Conservation (phyloP, 2,329 filamentous ascomycete species). For the Rosellinia necatrix region DNA sequence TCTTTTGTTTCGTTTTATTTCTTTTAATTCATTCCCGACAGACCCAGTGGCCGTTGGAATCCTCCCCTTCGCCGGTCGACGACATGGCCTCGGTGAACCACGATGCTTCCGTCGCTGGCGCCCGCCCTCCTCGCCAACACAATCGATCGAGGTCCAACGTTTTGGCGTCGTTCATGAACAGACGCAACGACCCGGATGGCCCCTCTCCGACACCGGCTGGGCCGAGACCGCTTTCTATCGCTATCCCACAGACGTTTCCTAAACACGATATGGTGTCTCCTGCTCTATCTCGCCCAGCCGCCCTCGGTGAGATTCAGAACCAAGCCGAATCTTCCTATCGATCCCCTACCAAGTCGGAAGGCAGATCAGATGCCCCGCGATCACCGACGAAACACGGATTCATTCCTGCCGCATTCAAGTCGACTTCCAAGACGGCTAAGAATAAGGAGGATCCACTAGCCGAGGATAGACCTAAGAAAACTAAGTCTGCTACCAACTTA, state of each 20-base stretch:
- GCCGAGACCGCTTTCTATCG: constrained; percentile 31
- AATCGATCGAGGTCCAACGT: constrained; percentile 55
- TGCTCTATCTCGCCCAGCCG: constrained; percentile 48
- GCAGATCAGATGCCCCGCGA: constrained; percentile 21
- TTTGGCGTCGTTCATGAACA: constrained; percentile 55
- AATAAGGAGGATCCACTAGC: constrained; percentile 51
- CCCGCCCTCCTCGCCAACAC: constrained; percentile 35
- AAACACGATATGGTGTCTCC: constrained; percentile 39
- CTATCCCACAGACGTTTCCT: constrained; percentile 30
- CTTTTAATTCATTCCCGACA: constrained; percentile 12
- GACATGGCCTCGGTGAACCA: constrained; percentile 38
- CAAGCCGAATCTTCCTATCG: constrained; percentile 41
- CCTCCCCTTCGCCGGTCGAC: constrained; percentile 1
- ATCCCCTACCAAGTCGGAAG: constrained; percentile 34
- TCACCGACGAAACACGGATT: constrained; percentile 39
- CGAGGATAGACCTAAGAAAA: constrained; percentile 70
- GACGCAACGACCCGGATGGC: constrained; percentile 53
- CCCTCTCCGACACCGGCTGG: constrained; percentile 40
- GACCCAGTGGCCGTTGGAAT: too few species aligned
- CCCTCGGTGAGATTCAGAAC: constrained; percentile 63
- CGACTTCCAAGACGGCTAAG: constrained; percentile 47
- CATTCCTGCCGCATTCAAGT: constrained; percentile 45
- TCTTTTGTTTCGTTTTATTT: constrained; percentile 31
- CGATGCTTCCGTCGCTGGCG: constrained; percentile 25
- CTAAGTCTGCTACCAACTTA: constrained; percentile 84